Evolutionary conservation across 164 flowering plant genomes (phyloP), one percentile per base, ranked within the genome.

Genomic region (Tetracentron sinense): DNA sequence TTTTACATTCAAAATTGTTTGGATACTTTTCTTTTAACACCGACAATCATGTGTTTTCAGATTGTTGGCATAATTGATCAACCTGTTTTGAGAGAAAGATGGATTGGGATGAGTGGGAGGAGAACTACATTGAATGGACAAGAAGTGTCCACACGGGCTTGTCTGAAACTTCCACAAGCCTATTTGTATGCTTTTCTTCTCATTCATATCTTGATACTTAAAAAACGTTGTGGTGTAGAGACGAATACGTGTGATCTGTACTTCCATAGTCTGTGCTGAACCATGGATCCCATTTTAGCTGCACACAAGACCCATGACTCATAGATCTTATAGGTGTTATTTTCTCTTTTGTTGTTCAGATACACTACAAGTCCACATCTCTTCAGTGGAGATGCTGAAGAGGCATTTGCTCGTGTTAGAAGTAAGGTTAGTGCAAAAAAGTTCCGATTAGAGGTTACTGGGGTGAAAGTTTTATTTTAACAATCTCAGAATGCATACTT

Each of bases 311-410:
- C 26, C 15, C 11, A 25, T 35, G 6, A 20, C 21, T 38, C 14
- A 14, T 29, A 31, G 19, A n/a, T 61, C 23, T n/a, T 29, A 54
- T 19, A 28, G 61, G 5, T 52, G 54, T 48, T 22, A 31, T 25
- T 28, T 57, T 56, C 28, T 27, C 53, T 50, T 48, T 48, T 54
- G 6, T 35, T 59, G 25, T 63, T 60, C 67, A 95, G 98, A 79
- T 90, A 95, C 77, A 90, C 99, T 2, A 92, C 98, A 63, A 95
- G 99, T 60, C 99, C 99, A 19, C 98, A 95, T 77, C 74, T 87
- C 20, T 95, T 95, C 77, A 80, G 67, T 52, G 91, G 86, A 66
- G 84, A 80, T 57, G 97, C 97, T 50, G 91, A 76, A 72, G 85
- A 80, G 60, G 97, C 96, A 64, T 95, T 92, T 78, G 74, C 68